Conservation (phyloP, 1,284 basidiomycete genomes). For the Pascua guehoae region DNA sequence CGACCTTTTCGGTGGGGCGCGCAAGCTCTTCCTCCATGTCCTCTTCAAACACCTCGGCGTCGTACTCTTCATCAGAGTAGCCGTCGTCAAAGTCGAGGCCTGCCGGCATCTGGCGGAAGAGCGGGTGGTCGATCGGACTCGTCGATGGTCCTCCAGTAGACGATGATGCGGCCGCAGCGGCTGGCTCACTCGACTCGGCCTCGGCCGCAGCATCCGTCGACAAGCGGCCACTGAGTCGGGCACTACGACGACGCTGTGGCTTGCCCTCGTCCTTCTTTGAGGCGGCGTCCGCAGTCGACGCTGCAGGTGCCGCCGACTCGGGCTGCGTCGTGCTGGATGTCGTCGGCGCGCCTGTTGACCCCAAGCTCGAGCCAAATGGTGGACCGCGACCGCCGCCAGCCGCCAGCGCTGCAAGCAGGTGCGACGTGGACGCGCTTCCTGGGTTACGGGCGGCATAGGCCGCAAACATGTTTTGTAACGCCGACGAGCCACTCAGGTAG, state of each 20-base stretch:
- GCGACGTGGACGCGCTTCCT: constrained; percentile 44
- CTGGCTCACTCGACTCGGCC: not conserved
- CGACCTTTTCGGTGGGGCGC: constrained; percentile 66
- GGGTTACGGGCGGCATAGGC: constrained; percentile 62
- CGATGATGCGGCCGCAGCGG: constrained; percentile 4
- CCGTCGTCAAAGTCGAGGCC: constrained; percentile 53
- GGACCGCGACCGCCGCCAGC: constrained; percentile 37
- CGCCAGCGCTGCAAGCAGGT: constrained; percentile 55
- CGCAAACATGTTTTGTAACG: constrained; percentile 80
- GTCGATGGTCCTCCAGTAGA: no score
- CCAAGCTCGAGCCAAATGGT: not conserved
- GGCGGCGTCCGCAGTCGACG: constrained; percentile 5
- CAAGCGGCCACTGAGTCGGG: constrained; percentile 68
- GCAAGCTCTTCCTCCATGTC: constrained; percentile 57
- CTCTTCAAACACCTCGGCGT: constrained; percentile 54
- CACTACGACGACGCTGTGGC: constrained; percentile 65
- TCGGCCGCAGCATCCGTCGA: constrained; percentile 33
- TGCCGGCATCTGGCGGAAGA: constrained; percentile 34
- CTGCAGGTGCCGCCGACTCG: not conserved
- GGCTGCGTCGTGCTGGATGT: not conserved
- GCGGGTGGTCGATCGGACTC: constrained; percentile 2
- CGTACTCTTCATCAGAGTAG: constrained; percentile 71
- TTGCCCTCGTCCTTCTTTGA: constrained; percentile 16
- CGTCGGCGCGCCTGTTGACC: not conserved
- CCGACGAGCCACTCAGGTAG: constrained; percentile 52